Evolutionary conservation across 371 early-diverging fungal species (phyloP).

Genomic region (Mortierella sp.): DNA sequence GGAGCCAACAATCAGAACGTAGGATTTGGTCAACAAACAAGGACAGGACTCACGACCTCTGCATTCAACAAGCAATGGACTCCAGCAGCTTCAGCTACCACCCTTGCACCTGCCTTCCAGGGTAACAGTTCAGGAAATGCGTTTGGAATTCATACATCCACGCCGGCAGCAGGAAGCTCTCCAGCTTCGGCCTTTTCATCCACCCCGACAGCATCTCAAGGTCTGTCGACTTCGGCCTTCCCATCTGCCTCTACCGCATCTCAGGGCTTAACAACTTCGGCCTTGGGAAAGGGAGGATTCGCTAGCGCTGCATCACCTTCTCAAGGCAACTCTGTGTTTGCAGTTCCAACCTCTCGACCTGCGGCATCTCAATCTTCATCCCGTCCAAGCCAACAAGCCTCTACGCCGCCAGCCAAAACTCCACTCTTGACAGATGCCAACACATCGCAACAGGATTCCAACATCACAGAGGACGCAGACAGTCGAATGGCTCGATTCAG

Average conservation of each 20-base stretch:
- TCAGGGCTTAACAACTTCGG: not conserved
- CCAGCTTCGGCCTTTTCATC: not conserved
- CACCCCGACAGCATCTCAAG: not conserved
- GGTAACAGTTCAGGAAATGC: not conserved
- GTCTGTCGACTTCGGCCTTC: not conserved
- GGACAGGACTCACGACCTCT: not conserved
- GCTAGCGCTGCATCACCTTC: not conserved
- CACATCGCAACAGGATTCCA: not conserved
- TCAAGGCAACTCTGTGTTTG: slow-evolving; percentile 20
- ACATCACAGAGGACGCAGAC: slow-evolving; percentile 30
- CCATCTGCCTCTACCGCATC: not conserved
- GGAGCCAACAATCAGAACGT: not conserved
- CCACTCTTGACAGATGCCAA: not conserved
- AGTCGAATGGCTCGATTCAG: slow-evolving; percentile 50
- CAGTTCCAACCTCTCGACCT: slow-evolving; percentile 10
- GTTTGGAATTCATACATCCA: not conserved
- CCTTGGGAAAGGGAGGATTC: not conserved
- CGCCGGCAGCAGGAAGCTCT: not conserved
- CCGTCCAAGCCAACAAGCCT: not conserved
- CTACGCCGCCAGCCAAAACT: slow-evolving; percentile 1
- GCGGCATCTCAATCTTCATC: not conserved
- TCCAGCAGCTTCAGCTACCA: not conserved
- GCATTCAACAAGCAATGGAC: not conserved
- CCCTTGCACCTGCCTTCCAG: not conserved
- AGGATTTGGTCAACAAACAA: not conserved